These are phyloP conservation scores for Kodamaea ohmeri DNA, from an alignment of 1,139 yeast genomes.

Conservation along the genomic window DNA sequence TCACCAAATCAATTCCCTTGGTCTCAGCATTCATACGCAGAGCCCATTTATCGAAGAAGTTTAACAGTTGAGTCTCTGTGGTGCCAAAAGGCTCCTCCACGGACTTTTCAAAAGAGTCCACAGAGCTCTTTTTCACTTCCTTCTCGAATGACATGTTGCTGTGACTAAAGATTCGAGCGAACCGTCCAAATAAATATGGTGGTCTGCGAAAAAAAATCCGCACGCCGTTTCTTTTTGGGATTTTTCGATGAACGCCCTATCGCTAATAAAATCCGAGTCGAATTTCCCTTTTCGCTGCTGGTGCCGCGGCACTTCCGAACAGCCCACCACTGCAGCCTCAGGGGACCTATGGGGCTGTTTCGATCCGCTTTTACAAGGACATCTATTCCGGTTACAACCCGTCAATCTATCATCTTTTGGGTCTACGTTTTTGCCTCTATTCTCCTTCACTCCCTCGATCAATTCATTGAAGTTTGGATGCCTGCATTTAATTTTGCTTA, in stretches of 20 bases:
- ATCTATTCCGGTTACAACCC: no score
- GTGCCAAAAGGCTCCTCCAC: slow-evolving; percentile 23
- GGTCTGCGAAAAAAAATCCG: slow-evolving; percentile 1
- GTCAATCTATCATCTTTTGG: no score
- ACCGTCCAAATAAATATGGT: slow-evolving; percentile 7
- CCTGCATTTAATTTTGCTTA: slow-evolving; percentile 1
- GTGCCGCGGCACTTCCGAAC: slow-evolving; percentile 3
- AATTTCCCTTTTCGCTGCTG: slow-evolving; percentile 8
- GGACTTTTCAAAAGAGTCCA: slow-evolving; percentile 27
- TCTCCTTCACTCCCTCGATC: no score
- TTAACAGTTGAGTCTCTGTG: slow-evolving; percentile 19
- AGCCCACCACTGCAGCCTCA: not conserved
- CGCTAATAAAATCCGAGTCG: slow-evolving; percentile 11
- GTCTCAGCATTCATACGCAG: slow-evolving; percentile 52
- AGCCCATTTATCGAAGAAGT: slow-evolving; percentile 27
- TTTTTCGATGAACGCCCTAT: slow-evolving; percentile 4
- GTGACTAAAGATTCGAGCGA: slow-evolving; percentile 6
- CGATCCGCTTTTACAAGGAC: no score
- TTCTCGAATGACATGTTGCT: slow-evolving; percentile 15
- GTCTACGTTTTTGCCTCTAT: not conserved
- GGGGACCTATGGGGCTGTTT: no score
- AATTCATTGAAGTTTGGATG: not conserved
- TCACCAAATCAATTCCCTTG: slow-evolving; percentile 66
- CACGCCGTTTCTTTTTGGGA: slow-evolving; percentile 6
- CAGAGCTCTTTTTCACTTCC: slow-evolving; percentile 19